A percentile compares a stretch with the other conserved stretches of the same genome.
Evolutionary conservation across 2,329 filamentous ascomycete species (phyloP).

Genomic region (Exophiala sp.): DNA sequence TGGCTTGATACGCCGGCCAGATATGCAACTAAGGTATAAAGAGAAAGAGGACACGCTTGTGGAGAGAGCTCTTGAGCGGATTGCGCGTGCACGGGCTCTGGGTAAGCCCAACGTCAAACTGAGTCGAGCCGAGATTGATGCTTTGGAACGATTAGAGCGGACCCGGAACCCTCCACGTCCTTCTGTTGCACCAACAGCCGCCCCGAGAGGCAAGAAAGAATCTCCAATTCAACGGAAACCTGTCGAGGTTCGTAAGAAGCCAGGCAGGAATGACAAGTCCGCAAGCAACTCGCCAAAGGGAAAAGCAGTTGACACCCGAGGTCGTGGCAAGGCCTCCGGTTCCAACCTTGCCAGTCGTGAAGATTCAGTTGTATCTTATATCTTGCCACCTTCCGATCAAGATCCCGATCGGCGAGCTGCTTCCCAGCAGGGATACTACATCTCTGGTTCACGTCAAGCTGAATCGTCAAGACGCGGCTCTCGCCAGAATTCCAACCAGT

Average conservation of each 20-base stretch:
- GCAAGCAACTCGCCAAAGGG: conserved; percentile 24
- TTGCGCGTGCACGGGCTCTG: conserved; percentile 67
- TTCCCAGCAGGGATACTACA: conserved; percentile 44
- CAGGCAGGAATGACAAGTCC: conserved; percentile 17
- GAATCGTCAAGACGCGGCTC: conserved; percentile 38
- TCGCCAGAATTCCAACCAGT: conserved; percentile 39
- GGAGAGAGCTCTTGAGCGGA: conserved; percentile 71
- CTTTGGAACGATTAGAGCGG: conserved; percentile 56
- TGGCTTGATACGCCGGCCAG: conserved; percentile 39
- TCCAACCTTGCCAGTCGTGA: conserved; percentile 16
- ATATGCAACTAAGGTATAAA: conserved; percentile 50
- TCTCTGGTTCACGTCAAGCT: conserved; percentile 32
- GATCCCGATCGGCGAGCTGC: conserved; percentile 40
- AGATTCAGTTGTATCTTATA: conserved; percentile 22
- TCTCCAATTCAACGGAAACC: conserved; percentile 26
- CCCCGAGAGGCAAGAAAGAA: conserved; percentile 30
- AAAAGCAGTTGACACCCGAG: conserved; percentile 17
- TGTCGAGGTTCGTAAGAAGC: conserved; percentile 27
- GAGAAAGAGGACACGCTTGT: conserved; percentile 70
- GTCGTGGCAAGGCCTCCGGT: conserved; percentile 22
- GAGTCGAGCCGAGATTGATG: conserved; percentile 71
- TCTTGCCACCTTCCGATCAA: conserved; percentile 30
- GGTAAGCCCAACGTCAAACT: conserved; percentile 76
- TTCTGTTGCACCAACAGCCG: conserved; percentile 20
- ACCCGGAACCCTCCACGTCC: conserved; percentile 54